phyloP scores from a whole-genome alignment of 2,329 filamentous ascomycete species.

The Aspergillus piperis region DNA sequence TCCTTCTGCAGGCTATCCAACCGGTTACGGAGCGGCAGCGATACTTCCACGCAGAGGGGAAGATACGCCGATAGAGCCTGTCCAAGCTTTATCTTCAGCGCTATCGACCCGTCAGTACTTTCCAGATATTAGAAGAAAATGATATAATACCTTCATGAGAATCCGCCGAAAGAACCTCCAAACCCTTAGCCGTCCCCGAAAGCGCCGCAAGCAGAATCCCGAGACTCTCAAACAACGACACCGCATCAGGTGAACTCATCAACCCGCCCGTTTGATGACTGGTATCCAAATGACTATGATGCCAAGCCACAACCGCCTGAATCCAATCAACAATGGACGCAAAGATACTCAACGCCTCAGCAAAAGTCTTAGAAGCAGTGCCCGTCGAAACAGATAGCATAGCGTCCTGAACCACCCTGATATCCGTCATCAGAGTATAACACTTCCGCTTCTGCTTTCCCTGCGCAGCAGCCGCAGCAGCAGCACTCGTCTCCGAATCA shows the following conservation, averaged over 20 bases:
- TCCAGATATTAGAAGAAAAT: background rate
- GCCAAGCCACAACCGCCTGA: constrained; percentile 39
- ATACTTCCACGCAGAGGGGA: constrained; percentile 43
- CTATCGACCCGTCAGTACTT: constrained; percentile 23
- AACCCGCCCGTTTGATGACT: constrained; percentile 32
- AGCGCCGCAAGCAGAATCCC: constrained; percentile 44
- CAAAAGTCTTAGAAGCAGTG: constrained; percentile 28
- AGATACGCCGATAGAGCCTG: constrained; percentile 43
- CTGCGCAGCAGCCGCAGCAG: background rate
- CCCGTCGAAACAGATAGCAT: constrained; percentile 43
- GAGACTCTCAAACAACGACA: constrained; percentile 45
- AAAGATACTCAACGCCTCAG: constrained; percentile 37
- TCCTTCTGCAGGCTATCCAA: constrained; percentile 45
- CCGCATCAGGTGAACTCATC: constrained; percentile 39
- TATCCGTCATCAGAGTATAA: constrained; percentile 46
- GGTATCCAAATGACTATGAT: constrained; percentile 29
- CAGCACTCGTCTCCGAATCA: background rate
- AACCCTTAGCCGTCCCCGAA: constrained; percentile 38
- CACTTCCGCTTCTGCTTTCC: constrained; percentile 19
- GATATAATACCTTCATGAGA: constrained; percentile 34
- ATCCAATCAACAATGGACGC: constrained; percentile 42
- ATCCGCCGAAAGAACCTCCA: constrained; percentile 39
- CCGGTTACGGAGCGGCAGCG: constrained; percentile 40
- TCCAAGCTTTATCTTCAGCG: constrained; percentile 39
- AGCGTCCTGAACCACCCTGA: constrained; percentile 44